These are phyloP conservation scores for Stygiomarasmius scandens DNA, from an alignment of 1,284 basidiomycete species.

Conservation along the genomic window DNA sequence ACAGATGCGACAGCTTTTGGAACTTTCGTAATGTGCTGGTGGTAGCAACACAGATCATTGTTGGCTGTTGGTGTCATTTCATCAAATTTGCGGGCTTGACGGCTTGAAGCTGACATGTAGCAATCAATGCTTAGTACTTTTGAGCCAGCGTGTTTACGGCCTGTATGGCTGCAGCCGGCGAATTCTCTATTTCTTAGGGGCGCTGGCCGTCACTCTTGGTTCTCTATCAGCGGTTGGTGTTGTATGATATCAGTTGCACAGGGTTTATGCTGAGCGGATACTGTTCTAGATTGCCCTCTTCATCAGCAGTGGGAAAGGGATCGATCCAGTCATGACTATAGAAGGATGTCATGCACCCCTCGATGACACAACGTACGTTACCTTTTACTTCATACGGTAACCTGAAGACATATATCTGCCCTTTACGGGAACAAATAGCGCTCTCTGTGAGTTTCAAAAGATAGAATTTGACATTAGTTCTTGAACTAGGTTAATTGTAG, in stretches of 20 bases:
- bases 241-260: not conserved
- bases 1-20: too few relatives aligned
- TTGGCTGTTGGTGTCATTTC: conserved; percentile 4
- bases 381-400: not conserved
- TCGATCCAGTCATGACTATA: not conserved
- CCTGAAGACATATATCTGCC: too few relatives aligned
- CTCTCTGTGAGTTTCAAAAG: not conserved
- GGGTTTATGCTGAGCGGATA: not conserved
- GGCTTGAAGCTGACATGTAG: too few relatives aligned
- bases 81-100: not conserved
- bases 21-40: conserved; percentile 9
- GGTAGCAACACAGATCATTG: conserved; percentile 8
- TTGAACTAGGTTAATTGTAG: not conserved
- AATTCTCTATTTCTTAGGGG: conserved; percentile 12
- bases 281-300: conserved; percentile 6
- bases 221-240: conserved; percentile 3
- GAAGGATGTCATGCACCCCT: conserved; percentile 18
- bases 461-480: not conserved
- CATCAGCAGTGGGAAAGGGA: conserved; percentile 3
- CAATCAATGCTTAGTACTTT: conserved; percentile 11
- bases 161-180: conserved; percentile 15
- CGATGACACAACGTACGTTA: conserved; percentile 12
- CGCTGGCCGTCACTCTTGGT: conserved; percentile 1
- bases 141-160: conserved; percentile 19
- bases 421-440: not conserved